These are phyloP conservation scores for Salix viminalis DNA, from an alignment of 345 rosid species.

Conservation along the genomic window DNA sequence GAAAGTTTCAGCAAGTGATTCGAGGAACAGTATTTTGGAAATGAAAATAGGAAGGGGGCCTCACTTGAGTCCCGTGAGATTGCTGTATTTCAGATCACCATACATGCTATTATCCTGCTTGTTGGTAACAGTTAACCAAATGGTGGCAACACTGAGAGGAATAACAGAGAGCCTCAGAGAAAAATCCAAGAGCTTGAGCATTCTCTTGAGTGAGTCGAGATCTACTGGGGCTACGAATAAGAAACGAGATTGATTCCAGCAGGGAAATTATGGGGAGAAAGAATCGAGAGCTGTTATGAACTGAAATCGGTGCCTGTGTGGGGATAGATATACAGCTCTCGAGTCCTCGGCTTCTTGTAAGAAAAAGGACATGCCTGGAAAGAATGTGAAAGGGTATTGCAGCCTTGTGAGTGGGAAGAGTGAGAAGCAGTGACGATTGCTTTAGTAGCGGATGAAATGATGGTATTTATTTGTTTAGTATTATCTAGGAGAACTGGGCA, in stretches of 20 bases:
- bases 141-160: constrained; percentile 67
- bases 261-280: background rate
- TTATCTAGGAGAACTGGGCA: background rate
- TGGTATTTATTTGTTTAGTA: constrained; percentile 7
- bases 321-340: background rate
- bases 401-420: constrained; percentile 25
- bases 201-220: background rate
- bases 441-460: constrained; percentile 5
- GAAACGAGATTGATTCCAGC: background rate
- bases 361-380: background rate
- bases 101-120: constrained; percentile 53
- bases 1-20: background rate
- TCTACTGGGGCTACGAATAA: background rate
- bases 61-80: constrained; percentile 77
- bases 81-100: constrained; percentile 49
- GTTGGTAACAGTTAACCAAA: constrained; percentile 74
- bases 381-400: background rate
- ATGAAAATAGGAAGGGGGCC: background rate
- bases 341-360: background rate
- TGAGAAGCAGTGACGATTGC: constrained; percentile 31
- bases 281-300: background rate
- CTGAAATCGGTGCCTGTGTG: background rate
- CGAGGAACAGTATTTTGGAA: background rate
- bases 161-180: constrained; percentile 67
- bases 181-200: constrained; percentile 53